These are phyloP conservation scores for Penicillium goetzii DNA, from an alignment of 495 filamentous ascomycete genomes.

Conservation along the genomic window DNA sequence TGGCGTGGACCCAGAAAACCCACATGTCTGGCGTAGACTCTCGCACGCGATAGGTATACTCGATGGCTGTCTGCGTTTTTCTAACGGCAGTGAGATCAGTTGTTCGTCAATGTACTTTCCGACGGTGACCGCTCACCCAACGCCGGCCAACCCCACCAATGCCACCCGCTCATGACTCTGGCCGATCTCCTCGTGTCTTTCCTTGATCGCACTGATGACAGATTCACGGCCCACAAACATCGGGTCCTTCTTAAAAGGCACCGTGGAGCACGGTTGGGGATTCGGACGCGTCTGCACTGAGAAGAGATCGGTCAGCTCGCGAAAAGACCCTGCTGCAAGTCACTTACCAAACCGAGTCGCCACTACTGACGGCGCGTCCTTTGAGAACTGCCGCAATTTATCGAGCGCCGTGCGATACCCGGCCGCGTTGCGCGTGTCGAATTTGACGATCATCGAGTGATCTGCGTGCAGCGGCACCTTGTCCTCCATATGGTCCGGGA, in stretches of 20 bases:
- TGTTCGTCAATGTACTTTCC: background rate
- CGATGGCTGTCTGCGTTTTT: constrained; percentile 56
- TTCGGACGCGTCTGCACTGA: constrained; percentile 2
- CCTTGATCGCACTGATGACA: constrained; percentile 15
- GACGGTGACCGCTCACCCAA: constrained; percentile 29
- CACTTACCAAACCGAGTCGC: constrained; percentile 7
- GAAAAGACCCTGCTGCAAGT: too few relatives aligned
- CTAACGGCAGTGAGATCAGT: constrained; percentile 32
- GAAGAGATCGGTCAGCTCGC: too few relatives aligned
- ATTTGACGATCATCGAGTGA: constrained; percentile 22
- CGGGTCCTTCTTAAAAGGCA: constrained; percentile 11
- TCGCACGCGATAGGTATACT: constrained; percentile 48
- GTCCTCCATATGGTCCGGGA: constrained; percentile 21
- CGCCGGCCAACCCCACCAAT: constrained; percentile 41
- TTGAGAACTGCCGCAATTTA: constrained; percentile 16
- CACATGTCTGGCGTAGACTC: constrained; percentile 42
- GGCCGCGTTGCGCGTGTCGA: constrained; percentile 19
- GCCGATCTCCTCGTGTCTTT: background rate
- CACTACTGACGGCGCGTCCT: constrained; percentile 23
- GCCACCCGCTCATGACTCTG: constrained; percentile 16
- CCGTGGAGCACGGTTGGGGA: constrained; percentile 11
- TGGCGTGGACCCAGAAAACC: constrained; percentile 54
- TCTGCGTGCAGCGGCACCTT: constrained; percentile 22
- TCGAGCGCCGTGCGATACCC: constrained; percentile 23
- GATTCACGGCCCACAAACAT: constrained; percentile 2